Evolutionary conservation across 2,329 filamentous ascomycete species (phyloP).

Genomic region (Ophiostoma quercus): DNA sequence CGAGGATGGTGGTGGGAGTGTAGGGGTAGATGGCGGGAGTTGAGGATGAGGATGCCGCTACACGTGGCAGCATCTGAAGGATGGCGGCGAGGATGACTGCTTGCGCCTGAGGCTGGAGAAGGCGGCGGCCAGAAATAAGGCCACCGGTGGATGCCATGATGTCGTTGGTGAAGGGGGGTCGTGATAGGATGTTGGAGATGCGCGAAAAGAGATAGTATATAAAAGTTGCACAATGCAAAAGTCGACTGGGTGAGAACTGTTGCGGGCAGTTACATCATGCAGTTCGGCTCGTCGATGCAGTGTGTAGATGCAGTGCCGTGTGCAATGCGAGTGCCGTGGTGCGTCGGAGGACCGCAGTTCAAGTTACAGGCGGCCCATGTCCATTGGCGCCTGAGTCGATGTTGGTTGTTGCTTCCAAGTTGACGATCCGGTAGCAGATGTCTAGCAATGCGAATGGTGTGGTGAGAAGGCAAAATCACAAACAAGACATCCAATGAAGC

Average conservation of each 20-base stretch:
- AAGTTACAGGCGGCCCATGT: slow-evolving; percentile 8
- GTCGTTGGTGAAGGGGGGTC: not conserved
- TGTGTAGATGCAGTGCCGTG: slow-evolving; percentile 7
- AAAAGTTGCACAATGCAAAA: not conserved
- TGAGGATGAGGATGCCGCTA: slow-evolving; percentile 27
- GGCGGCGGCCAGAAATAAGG: not conserved
- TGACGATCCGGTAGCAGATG: not conserved
- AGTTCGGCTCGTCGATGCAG: not conserved
- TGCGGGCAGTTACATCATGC: slow-evolving; percentile 1
- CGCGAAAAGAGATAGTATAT: not conserved
- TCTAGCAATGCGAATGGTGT: not conserved
- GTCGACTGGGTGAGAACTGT: not conserved
- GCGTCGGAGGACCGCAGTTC: slow-evolving; percentile 3
- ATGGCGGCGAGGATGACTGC: slow-evolving; percentile 16
- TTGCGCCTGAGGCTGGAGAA: slow-evolving; percentile 1
- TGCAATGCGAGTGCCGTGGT: not conserved
- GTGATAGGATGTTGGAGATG: not conserved
- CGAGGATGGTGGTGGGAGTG: slow-evolving; percentile 67
- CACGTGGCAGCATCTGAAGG: slow-evolving; percentile 18
- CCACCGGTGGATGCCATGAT: slow-evolving; percentile 18
- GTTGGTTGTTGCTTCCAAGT: not conserved
- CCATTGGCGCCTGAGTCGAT: not conserved
- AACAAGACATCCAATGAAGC: not conserved
- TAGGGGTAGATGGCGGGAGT: slow-evolving; percentile 60
- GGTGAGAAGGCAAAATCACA: not conserved